These are phyloP conservation scores for Warburgia ugandensis DNA, from an alignment of 164 flowering plant species.

Conservation along the genomic window DNA sequence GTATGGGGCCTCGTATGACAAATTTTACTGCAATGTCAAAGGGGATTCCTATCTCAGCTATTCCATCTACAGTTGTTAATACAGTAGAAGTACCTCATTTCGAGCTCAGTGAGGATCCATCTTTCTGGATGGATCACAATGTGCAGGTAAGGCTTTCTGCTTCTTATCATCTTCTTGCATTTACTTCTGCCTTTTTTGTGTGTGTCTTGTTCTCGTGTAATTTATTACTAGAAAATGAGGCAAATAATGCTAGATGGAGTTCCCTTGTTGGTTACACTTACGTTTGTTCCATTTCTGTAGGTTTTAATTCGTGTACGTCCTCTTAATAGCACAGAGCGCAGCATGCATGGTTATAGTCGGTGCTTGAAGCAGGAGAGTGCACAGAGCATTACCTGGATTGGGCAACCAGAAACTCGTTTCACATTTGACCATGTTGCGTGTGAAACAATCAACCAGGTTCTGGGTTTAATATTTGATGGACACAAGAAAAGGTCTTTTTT, in stretches of 20 bases:
- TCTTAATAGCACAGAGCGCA: conserved; percentile 66
- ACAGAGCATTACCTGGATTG: conserved; percentile 80
- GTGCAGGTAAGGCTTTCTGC: conserved; percentile 65
- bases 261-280: neutral
- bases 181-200: no score
- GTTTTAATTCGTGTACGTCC: conserved; percentile 93
- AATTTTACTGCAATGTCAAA: conserved; percentile 47
- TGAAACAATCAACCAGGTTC: conserved; percentile 92
- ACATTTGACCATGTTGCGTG: conserved; percentile 98
- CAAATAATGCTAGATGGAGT: no score
- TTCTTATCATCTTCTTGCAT: no score
- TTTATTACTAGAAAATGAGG: no score
- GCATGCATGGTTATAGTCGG: conserved; percentile 55
- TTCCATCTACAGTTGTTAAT: conserved; percentile 41
- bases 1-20: conserved; percentile 31
- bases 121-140: conserved; percentile 98
- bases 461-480: no score
- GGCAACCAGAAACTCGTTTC: conserved; percentile 87
- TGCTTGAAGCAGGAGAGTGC: conserved; percentile 94
- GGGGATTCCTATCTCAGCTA: conserved; percentile 47
- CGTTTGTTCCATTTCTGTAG: conserved; percentile 20
- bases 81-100: conserved; percentile 89
- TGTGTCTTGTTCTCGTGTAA: no score
- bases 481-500: no score
- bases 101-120: conserved; percentile 85